Percentiles rank a stretch among this genome's conserved stretches.
These are phyloP conservation scores for Skeletonema grethae DNA, from an alignment of 108 stramenopile species.

Conservation along the genomic window DNA sequence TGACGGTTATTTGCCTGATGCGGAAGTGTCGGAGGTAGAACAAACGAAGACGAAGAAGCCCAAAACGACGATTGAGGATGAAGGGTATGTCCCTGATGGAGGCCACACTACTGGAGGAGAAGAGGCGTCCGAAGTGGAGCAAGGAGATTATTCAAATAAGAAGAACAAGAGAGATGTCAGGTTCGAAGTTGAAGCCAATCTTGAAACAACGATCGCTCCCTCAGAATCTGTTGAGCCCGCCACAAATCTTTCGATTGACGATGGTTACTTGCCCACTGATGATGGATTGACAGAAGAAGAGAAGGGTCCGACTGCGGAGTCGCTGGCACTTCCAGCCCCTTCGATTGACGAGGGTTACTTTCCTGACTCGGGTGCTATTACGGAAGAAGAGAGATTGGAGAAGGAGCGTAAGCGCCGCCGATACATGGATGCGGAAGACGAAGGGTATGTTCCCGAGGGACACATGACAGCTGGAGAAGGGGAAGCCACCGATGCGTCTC, in stretches of 20 bases:
- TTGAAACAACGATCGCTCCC: conserved; percentile 18
- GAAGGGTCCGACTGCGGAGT: conserved; percentile 1
- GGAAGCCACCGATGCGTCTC: conserved; percentile 27
- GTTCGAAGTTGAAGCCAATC: conserved; percentile 28
- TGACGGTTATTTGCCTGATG: conserved; percentile 45
- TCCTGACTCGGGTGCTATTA: conserved; percentile 20
- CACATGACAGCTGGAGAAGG: conserved; percentile 26
- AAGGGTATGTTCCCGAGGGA: conserved; percentile 29
- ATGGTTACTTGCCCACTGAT: conserved; percentile 35
- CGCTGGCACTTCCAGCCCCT: conserved; percentile 4
- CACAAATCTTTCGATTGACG: conserved; percentile 27
- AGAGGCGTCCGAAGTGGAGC: conserved; percentile 40
- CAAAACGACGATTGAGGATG: conserved; percentile 15
- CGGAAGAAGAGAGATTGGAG: conserved; percentile 25
- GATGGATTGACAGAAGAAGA: conserved; percentile 48
- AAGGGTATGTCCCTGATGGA: conserved; percentile 22
- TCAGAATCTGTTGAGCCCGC: conserved; percentile 11
- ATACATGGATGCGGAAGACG: conserved; percentile 13
- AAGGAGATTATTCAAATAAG: conserved; percentile 5
- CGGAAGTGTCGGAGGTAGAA: conserved; percentile 32
- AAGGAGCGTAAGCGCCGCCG: background rate
- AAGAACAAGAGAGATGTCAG: conserved; percentile 25
- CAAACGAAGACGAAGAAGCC: conserved; percentile 3
- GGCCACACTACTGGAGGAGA: conserved; percentile 16
- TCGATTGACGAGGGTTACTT: conserved; percentile 17